phyloP scores from a whole-genome alignment of 345 rosid genomes.

The Rhodamnia argentea region DNA sequence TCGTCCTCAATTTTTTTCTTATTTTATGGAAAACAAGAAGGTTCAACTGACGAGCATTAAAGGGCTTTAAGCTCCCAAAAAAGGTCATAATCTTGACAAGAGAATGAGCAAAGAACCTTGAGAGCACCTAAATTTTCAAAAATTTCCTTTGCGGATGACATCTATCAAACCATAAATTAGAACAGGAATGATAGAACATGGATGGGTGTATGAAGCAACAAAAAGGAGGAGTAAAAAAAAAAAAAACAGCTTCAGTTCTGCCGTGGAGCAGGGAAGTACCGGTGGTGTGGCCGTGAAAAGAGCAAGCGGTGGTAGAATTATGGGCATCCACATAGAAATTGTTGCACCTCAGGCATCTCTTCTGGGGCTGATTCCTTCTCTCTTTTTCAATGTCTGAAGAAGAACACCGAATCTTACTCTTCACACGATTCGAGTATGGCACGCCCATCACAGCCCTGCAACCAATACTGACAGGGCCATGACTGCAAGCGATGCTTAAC shows the following conservation, averaged over 20 bases:
- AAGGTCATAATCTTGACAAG: not conserved
- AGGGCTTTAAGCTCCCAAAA: not conserved
- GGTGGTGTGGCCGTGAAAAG: conserved; percentile 51
- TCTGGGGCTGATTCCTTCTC: conserved; percentile 8
- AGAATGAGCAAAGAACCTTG: not conserved
- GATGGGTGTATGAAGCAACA: not conserved
- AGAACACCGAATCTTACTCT: not conserved
- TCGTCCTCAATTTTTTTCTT: not conserved
- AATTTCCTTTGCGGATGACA: not conserved
- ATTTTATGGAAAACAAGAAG: not conserved
- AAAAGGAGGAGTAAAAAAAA: not conserved
- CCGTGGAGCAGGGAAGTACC: conserved; percentile 11
- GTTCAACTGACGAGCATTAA: not conserved
- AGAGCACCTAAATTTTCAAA: not conserved
- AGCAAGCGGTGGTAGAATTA: conserved; percentile 45
- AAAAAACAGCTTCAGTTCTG: not conserved
- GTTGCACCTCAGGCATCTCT: conserved; percentile 44
- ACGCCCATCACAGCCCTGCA: not conserved
- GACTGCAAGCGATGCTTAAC: not conserved
- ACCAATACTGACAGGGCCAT: not conserved
- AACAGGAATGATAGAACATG: not conserved
- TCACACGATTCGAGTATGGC: not conserved
- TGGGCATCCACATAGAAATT: conserved; percentile 26
- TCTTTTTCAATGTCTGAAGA: not conserved
- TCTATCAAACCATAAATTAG: not conserved